Percentiles rank a stretch among this genome's conserved stretches.
phyloP scores from a whole-genome alignment of 306 rosid genomes.

The Gleditsia sinensis region DNA sequence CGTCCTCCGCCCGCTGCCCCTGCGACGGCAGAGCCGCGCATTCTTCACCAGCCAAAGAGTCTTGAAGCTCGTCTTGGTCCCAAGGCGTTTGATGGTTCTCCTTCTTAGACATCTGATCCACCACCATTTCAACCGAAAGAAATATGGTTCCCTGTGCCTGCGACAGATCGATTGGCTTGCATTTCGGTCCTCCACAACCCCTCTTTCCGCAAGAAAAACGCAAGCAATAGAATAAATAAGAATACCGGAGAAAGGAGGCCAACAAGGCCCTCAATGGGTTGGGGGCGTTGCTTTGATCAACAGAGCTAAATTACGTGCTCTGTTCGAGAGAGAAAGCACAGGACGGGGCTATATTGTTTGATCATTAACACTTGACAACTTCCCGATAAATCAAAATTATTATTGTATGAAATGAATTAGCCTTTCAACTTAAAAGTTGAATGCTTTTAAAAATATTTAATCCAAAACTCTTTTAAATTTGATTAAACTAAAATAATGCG shows the following conservation, averaged over 20 bases:
- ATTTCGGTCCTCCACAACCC: too few species aligned
- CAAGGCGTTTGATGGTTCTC: constrained; percentile 23
- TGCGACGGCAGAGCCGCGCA: constrained; percentile 26
- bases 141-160: neutral
- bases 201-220: neutral
- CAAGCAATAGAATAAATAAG: neutral
- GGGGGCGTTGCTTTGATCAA: constrained; percentile 19
- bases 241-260: neutral
- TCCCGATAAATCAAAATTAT: neutral
- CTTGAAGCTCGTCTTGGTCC: neutral
- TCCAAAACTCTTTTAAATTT: too few species aligned
- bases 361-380: too few species aligned
- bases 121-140: constrained; percentile 21
- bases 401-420: neutral
- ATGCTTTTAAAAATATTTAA: too few species aligned
- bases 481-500: too few species aligned
- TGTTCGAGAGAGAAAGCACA: neutral
- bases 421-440: too few species aligned
- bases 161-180: too few species aligned
- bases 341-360: neutral
- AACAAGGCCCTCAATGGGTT: constrained; percentile 7
- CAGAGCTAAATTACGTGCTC: constrained; percentile 5
- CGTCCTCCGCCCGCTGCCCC: constrained; percentile 10
- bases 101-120: constrained; percentile 33
- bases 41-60: neutral